Base-by-base conservation (phyloP, 2,329 filamentous ascomycete genomes). In the Pseudogymnoascus destructans region DNA sequence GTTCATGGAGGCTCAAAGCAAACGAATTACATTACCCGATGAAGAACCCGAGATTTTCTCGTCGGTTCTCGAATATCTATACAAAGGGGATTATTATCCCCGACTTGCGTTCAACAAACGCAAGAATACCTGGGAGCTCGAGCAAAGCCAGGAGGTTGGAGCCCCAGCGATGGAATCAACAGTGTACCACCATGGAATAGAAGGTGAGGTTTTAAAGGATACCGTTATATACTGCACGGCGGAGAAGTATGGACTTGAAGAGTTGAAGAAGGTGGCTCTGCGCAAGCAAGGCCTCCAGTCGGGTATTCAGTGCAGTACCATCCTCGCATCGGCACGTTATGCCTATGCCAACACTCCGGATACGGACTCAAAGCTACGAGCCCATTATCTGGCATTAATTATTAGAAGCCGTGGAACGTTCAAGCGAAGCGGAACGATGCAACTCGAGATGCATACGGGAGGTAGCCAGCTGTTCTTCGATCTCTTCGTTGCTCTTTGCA, bases 351-450 rank as follows among this genome's bases (percentile, higher is more conserved):
- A 95, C 72, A 96, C 91, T 0, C 89, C 90, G 2, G 89, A 95
- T 69, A 87, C 78, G 19, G 91, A 95, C 75, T 92, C 87, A n/a
- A 91, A 91, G 72, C 78, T 95, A 58, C 81, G 91, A 60, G 89
- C 89, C 21, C 90, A 95, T 72, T 96, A 95, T 66, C 82, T 95
- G 35, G 89, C 91, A 15, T 82, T 95, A 68, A 95, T 95, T 72
- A 95, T 95, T 69, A 84, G 90, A 63, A 89, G 86, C 66, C 82
- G 91, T 64, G 80, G 81, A 68, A 95, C 89, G 1, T 95, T 96
- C 74, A 95, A 95, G 77, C 80, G 89, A 58, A 95, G 89, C 72
- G 89, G 90, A 58, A 95, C 90, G 3, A 95, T 95, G 90, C 91
- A 95, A 73, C 81, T 88, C 64, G 90, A 95, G 74, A 95, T 96